phyloP scores from a whole-genome alignment of 805 yeast species.

The Ogataea methanolica region DNA sequence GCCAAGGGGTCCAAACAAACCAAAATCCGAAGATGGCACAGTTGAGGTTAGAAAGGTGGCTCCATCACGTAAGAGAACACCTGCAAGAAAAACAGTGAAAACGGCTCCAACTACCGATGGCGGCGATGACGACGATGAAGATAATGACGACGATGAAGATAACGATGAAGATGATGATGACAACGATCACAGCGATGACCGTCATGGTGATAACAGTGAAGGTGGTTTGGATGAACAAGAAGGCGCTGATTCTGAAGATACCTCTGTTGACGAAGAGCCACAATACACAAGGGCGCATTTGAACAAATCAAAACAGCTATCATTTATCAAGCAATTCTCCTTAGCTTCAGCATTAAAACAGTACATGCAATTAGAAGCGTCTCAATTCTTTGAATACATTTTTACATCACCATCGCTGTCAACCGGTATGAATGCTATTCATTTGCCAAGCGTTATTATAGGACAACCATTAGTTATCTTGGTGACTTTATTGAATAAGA shows the following conservation, averaged over 20 bases:
- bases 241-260: constrained; percentile 1
- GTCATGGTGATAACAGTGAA: constrained; percentile 3
- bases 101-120: not conserved
- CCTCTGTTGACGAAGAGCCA: constrained; percentile 16
- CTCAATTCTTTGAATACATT: constrained; percentile 20
- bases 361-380: constrained; percentile 16
- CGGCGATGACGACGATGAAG: constrained; percentile 6
- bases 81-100: not conserved
- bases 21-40: constrained; percentile 1
- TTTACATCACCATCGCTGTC: constrained; percentile 30
- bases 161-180: constrained; percentile 9
- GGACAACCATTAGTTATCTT: constrained; percentile 40
- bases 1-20: constrained; percentile 6
- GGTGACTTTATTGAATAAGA: constrained; percentile 38
- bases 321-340: constrained; percentile 33
- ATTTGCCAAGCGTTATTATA: constrained; percentile 41
- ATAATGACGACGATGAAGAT: constrained; percentile 2
- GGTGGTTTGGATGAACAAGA: constrained; percentile 3
- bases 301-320: constrained; percentile 19
- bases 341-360: constrained; percentile 32
- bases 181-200: not conserved
- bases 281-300: constrained; percentile 3
- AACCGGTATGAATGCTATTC: constrained; percentile 35
- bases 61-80: constrained; percentile 7
- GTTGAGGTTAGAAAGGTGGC: not conserved